phyloP scores from a whole-genome alignment of 352 stramenopile species.

The Globisporangium polare region DNA sequence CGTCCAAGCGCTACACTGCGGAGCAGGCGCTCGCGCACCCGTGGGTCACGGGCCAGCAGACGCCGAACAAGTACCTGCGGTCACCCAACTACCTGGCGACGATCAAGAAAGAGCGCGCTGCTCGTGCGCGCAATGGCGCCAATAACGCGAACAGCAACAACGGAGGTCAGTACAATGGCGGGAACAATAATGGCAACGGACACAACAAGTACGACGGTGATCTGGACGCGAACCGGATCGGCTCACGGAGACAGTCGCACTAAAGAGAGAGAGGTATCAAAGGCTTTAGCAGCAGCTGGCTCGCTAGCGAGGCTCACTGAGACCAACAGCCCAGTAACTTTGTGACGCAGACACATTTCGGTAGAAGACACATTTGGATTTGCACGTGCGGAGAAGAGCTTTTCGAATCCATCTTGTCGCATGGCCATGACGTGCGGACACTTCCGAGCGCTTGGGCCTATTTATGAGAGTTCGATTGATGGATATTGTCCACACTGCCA shows the following conservation, averaged over 20 bases:
- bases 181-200: constrained; percentile 11
- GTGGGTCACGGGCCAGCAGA: constrained; percentile 84
- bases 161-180: constrained; percentile 17
- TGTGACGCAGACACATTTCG: too few species aligned
- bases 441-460: background rate
- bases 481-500: background rate
- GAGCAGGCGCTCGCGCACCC: constrained; percentile 80
- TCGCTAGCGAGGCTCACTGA: background rate
- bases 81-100: constrained; percentile 83
- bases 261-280: constrained; percentile 15
- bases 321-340: too few species aligned
- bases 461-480: background rate
- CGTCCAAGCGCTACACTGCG: constrained; percentile 71
- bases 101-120: constrained; percentile 69
- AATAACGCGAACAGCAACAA: constrained; percentile 23
- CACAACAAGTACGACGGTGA: constrained; percentile 9
- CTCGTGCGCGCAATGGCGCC: constrained; percentile 10
- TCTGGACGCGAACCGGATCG: constrained; percentile 27
- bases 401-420: too few species aligned
- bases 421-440: background rate
- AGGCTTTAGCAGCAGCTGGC: background rate
- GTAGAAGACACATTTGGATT: too few species aligned
- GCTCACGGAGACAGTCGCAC: constrained; percentile 60
- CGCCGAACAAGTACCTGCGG: constrained; percentile 84
- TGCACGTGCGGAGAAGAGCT: too few species aligned